Conservation (phyloP, 169 alveolate species). For the Cytauxzoon felis region DNA sequence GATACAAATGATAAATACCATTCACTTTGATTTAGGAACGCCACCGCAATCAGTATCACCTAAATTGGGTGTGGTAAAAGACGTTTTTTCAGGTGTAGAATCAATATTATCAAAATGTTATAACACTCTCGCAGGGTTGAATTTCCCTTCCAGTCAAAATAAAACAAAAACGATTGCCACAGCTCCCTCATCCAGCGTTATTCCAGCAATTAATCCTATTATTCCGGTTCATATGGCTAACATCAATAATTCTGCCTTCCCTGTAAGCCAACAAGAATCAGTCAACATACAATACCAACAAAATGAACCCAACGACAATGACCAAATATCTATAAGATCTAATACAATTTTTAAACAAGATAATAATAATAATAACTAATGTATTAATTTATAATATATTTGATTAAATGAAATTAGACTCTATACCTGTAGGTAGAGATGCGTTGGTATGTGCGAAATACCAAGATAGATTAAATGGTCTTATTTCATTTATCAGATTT, state of each 20-base stretch:
- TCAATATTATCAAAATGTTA: background rate
- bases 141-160: background rate
- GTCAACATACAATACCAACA: background rate
- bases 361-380: background rate
- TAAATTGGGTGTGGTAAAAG: slow-evolving; percentile 10
- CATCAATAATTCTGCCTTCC: background rate
- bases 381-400: background rate
- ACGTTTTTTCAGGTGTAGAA: slow-evolving; percentile 1
- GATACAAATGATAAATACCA: slow-evolving; percentile 16
- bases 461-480: background rate
- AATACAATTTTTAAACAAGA: background rate
- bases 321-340: slow-evolving; percentile 6
- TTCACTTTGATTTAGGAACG: slow-evolving; percentile 61
- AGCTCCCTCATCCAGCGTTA: too few species aligned
- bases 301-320: slow-evolving; percentile 1
- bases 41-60: slow-evolving; percentile 58
- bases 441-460: slow-evolving; percentile 1
- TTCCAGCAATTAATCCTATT: background rate
- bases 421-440: background rate
- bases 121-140: slow-evolving; percentile 1
- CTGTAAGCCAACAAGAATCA: too few species aligned
- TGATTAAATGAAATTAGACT: background rate
- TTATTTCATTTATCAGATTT: background rate
- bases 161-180: too few species aligned
- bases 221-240: background rate